Conservation (phyloP, 257 asterid species). For the Solanum clarkiae region DNA sequence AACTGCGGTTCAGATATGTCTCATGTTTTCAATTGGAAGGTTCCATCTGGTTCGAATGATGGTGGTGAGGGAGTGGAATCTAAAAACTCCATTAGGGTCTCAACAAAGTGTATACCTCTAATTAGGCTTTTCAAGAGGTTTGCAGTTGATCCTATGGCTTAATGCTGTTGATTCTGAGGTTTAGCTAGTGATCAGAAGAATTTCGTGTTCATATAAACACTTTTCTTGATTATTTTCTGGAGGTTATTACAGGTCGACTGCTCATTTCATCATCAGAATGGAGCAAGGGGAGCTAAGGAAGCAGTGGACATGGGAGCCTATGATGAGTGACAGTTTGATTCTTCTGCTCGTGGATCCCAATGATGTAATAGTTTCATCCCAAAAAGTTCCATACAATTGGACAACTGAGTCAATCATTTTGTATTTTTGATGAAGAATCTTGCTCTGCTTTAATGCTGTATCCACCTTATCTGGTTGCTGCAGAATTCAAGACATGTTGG, state of each 20-base stretch:
- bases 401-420: not conserved
- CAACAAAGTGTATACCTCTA: constrained; percentile 70
- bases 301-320: constrained; percentile 96
- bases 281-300: constrained; percentile 58
- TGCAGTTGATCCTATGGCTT: constrained; percentile 4
- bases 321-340: constrained; percentile 77
- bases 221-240: constrained; percentile 4
- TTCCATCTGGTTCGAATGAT: constrained; percentile 84
- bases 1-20: constrained; percentile 62
- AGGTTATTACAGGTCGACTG: constrained; percentile 52
- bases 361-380: constrained; percentile 42
- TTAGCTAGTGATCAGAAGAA: not conserved
- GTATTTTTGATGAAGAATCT: not conserved
- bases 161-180: not conserved
- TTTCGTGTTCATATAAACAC: not conserved
- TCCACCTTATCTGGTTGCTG: constrained; percentile 23
- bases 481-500: constrained; percentile 79
- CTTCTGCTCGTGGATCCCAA: constrained; percentile 88
- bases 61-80: constrained; percentile 71
- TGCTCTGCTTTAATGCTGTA: not conserved
- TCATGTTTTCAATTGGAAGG: constrained; percentile 80
- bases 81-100: constrained; percentile 59
- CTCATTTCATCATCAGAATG: constrained; percentile 59
- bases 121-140: constrained; percentile 87
- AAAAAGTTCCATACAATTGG: not conserved